Evolutionary conservation across 768 basidiomycete genomes (phyloP), one percentile per base, ranked within the genome.

Genomic region (Naganishia vishniacii): DNA sequence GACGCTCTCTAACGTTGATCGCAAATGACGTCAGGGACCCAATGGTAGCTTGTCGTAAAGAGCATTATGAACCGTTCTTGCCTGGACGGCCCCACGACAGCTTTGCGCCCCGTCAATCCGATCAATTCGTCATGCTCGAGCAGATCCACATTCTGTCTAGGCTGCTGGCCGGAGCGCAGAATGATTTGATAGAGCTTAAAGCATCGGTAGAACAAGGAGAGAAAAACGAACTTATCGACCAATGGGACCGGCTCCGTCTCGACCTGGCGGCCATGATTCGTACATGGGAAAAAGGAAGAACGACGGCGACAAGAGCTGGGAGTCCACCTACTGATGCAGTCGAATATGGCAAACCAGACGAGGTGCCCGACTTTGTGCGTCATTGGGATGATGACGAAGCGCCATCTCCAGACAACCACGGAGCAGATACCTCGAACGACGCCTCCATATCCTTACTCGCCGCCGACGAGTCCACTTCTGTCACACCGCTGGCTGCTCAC

Each of bases 211-310:
- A 40, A 9, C 53, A 56, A 20, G 32, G 31, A 4, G 31, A 56
- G 20, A 56, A 56, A 25, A 18, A 56, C 20, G 46, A 29, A 13
- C 31, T 48, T 25, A 47, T 48, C n/a, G 29, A 44, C 1, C 48
- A 51, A 31, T 77, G 72, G 73, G 56, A 51, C 1, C 40, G 45
- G 4, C 25, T 75, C 2, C 59, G 75, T n/a, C 56, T 60, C n/a
- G 51, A 69, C 12, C 40, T 77, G 20, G 72, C 74, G 8, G 58
- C 41, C 4, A 63, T 71, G 47, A 48, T 75, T 7, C 61, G 73
- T 25, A 71, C 71, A 15, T 74, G 72, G 73, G 74, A 75, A 28
- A 64, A 69, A 41, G 75, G 75, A 0, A 64, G 62, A 44, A 68
- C 71, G 29, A 60, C 68, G 1, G 37, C 71, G 11, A 11, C 25